Conservation (phyloP, 768 basidiomycete species). For the Tubosaeta brunneosetosa region DNA sequence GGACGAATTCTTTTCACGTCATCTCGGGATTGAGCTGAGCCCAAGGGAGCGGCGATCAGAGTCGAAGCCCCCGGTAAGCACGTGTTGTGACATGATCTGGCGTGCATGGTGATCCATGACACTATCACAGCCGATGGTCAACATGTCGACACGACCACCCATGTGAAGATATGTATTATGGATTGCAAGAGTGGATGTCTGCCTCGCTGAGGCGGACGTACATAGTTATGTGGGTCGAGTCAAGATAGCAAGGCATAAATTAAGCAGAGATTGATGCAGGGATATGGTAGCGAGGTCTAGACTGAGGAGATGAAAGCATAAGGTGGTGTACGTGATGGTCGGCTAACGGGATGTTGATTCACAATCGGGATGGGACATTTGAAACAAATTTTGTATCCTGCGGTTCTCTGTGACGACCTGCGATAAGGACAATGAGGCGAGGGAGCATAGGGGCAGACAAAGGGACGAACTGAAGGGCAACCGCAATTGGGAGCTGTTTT, state of each 20-base stretch:
- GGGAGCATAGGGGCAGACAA: conserved; percentile 8
- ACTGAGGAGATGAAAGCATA: not conserved
- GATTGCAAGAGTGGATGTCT: conserved; percentile 3
- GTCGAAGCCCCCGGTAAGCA: conserved; percentile 20
- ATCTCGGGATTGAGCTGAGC: conserved; percentile 27
- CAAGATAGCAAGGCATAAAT: conserved; percentile 12
- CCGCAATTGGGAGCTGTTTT: conserved; percentile 33
- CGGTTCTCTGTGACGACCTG: conserved; percentile 34
- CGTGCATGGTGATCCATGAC: not conserved
- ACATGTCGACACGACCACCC: conserved; percentile 18
- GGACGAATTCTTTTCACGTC: conserved; percentile 70
- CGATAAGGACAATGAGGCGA: not conserved
- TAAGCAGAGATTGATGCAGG: conserved; percentile 10
- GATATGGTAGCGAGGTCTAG: conserved; percentile 14
- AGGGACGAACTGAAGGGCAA: conserved; percentile 24
- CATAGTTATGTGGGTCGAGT: conserved; percentile 11
- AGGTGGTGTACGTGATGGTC: not conserved
- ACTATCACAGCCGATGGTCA: conserved; percentile 19
- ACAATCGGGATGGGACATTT: conserved; percentile 33
- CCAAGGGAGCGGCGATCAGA: conserved; percentile 1
- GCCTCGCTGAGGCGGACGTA: conserved; percentile 8
- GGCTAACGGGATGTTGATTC: conserved; percentile 15
- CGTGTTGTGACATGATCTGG: not conserved
- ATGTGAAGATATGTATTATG: not conserved
- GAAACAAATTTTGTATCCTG: conserved; percentile 35